A percentile compares a stretch with the other conserved stretches of the same genome.
phyloP scores from a whole-genome alignment of 768 basidiomycete species.

The Termitomyces bulborhizus region DNA sequence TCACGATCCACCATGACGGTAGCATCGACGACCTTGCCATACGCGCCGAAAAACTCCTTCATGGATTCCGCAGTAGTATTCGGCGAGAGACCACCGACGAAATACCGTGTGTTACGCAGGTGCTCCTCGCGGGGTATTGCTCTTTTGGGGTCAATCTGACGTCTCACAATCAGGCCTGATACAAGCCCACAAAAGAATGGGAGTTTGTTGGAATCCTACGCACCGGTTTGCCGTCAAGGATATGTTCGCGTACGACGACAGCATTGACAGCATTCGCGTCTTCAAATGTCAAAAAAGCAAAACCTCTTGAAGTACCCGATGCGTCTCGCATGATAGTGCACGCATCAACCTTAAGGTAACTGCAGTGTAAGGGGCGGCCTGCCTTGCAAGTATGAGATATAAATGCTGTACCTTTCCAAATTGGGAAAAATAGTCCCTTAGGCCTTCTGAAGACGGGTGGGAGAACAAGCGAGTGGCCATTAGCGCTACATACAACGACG shows the following conservation, averaged over 20 bases:
- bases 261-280: slow-evolving; percentile 55
- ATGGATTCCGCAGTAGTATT: slow-evolving; percentile 66
- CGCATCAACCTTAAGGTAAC: slow-evolving; percentile 53
- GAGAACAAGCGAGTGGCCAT: slow-evolving; percentile 24
- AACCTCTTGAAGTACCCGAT: slow-evolving; percentile 69
- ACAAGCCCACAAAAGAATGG: not conserved
- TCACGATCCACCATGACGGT: slow-evolving; percentile 86
- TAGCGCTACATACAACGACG: slow-evolving; percentile 28
- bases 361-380: slow-evolving; percentile 9
- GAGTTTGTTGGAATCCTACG: slow-evolving; percentile 4
- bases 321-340: slow-evolving; percentile 86
- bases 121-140: slow-evolving; percentile 84
- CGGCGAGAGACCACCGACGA: slow-evolving; percentile 72
- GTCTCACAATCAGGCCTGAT: not conserved
- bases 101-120: slow-evolving; percentile 68
- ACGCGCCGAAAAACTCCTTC: slow-evolving; percentile 62
- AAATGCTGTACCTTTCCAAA: slow-evolving; percentile 58
- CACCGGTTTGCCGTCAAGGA: slow-evolving; percentile 76
- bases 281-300: slow-evolving; percentile 81
- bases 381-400: not conserved
- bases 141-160: slow-evolving; percentile 82
- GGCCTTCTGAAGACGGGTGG: slow-evolving; percentile 37
- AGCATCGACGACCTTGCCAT: slow-evolving; percentile 77
- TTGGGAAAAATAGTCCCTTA: slow-evolving; percentile 69
- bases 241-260: slow-evolving; percentile 63